Evolutionary conservation across 1,284 basidiomycete species (phyloP).

Genomic region (Cryptococcus sp.): DNA sequence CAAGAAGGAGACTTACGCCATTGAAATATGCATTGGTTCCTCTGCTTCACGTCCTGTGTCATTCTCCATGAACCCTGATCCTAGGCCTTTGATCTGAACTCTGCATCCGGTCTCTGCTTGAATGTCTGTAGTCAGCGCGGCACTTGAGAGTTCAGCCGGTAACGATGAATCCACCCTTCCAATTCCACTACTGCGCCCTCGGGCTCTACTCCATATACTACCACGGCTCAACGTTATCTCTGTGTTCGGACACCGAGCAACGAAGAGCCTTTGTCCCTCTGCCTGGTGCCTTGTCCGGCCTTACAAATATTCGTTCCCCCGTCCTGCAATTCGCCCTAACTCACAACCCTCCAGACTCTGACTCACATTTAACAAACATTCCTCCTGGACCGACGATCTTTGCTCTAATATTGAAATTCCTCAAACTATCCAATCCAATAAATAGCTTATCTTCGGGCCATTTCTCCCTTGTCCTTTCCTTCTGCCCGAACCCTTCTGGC

Average conservation of each 20-base stretch:
- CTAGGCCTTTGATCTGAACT: constrained; percentile 96
- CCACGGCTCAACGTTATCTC: too few relatives aligned
- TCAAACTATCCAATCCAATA: constrained; percentile 79
- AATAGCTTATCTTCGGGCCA: constrained; percentile 93
- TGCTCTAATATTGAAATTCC: constrained; percentile 95
- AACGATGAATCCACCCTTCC: too few relatives aligned
- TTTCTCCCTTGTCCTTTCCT: constrained; percentile 57
- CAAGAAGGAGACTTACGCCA: constrained; percentile 68
- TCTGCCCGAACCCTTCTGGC: constrained; percentile 1
- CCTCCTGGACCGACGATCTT: constrained; percentile 95
- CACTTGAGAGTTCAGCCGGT: too few relatives aligned
- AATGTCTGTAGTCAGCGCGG: constrained; percentile 55
- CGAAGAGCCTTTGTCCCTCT: too few relatives aligned
- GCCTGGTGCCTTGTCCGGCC: too few relatives aligned
- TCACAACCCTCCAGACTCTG: too few relatives aligned
- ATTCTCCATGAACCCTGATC: constrained; percentile 91
- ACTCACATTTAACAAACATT: constrained; percentile 80
- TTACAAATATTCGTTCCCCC: too few relatives aligned
- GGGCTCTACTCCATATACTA: too few relatives aligned
- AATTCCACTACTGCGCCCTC: too few relatives aligned
- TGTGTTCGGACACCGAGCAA: too few relatives aligned
- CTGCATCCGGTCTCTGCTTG: constrained; percentile 93
- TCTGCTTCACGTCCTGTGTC: constrained; percentile 87
- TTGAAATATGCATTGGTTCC: constrained; percentile 91
- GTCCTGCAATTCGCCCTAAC: too few relatives aligned